Base-by-base conservation (phyloP, 129 eudicot species). In the Centaurea solstitialis region DNA sequence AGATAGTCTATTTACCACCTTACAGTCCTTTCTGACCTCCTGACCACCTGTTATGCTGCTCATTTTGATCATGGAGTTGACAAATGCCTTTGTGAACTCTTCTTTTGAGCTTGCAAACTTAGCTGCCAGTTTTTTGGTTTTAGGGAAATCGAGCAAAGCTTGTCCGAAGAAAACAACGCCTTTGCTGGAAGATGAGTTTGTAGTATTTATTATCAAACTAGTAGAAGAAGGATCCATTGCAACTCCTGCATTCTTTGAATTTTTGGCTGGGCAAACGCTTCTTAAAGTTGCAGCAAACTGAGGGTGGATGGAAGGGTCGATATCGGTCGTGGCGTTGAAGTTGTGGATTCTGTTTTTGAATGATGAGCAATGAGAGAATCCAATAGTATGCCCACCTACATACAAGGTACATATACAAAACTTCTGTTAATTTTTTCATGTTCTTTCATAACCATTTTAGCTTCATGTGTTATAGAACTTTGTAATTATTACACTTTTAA, bases 291-390 rank as follows among this genome's bases (percentile, higher is more conserved):
- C 86, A n/a, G 94, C 97, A n/a, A 89, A 75, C 45, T 91, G 82
- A 45, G 93, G 93, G 22, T 76, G 80, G 45, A 94, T 5, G 6
- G 92, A 80, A 13, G 98, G 98, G 87, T 94, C 97, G 15, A 88
- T 75, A 72, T 85, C 91, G 13, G 90, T 86, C 26, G 93, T 88
- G 73, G 92, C 57, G 84, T 88, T 89, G 79, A 94, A 91, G 87
- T 90, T 87, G 85, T 82, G 86, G 84, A 94, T 84, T 75, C 98
- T 82, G 75, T 80, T 88, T 78, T 88, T 69, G 83, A 94, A 92
- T 20, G 97, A 91, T 5, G 97, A 87, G 80, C 97, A 94, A 68
- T 94, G 98, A 35, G 97, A 86, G 86, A 94, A 94, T 12, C 98
- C 97, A 9, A 94, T 86, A n/a, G 93, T 94, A 84, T 91, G 97